phyloP scores from a whole-genome alignment of 176 grass and related monocot species.

The Avena sativa region DNA sequence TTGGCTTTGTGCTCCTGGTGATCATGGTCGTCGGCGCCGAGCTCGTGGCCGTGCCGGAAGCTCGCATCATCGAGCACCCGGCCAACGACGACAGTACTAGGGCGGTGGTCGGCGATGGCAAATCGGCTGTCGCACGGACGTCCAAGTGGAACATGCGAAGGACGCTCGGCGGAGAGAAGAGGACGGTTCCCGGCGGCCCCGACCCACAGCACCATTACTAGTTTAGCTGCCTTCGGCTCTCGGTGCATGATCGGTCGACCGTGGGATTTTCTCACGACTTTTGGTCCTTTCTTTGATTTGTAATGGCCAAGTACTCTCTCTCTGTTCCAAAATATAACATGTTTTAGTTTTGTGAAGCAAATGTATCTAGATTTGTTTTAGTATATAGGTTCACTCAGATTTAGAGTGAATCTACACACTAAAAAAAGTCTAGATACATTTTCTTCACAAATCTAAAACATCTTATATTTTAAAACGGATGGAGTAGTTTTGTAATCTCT shows the following conservation, averaged over 20 bases:
- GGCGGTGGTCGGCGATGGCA: neutral
- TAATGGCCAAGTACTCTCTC: neutral
- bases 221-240: neutral
- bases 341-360: too few relatives aligned
- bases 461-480: too few relatives aligned
- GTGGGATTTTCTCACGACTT: neutral
- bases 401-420: too few relatives aligned
- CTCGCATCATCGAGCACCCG: neutral
- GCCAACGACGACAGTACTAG: neutral
- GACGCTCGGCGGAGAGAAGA: slow-evolving; percentile 29
- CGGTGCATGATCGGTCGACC: neutral
- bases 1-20: slow-evolving; percentile 42
- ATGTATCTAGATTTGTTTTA: too few relatives aligned
- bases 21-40: slow-evolving; percentile 35
- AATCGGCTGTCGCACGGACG: neutral
- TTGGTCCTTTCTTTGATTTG: neutral
- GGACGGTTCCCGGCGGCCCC: slow-evolving; percentile 47
- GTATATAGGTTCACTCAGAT: too few relatives aligned
- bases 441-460: too few relatives aligned
- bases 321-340: too few relatives aligned
- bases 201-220: slow-evolving; percentile 51
- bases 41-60: slow-evolving; percentile 25
- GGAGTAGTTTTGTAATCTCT: neutral
- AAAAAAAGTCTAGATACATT: too few relatives aligned
- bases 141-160: slow-evolving; percentile 38